Conservation (phyloP, 805 yeast genomes). For the Wickerhamomyces hampshirensis region DNA sequence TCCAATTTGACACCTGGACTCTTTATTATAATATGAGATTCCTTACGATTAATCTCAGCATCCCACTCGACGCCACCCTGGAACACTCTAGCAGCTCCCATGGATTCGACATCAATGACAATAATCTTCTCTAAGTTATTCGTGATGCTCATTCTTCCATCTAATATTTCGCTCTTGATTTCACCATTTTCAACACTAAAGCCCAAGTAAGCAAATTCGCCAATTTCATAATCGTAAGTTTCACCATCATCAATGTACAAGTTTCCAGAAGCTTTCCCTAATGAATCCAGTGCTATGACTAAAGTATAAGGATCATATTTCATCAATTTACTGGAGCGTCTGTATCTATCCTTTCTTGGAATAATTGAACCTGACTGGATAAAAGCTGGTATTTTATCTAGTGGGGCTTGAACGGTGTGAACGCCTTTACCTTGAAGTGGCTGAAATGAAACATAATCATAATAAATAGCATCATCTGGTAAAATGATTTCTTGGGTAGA, state of each 20-base stretch:
- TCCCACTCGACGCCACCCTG: constrained; percentile 37
- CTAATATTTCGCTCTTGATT: constrained; percentile 26
- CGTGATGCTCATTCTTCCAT: constrained; percentile 24
- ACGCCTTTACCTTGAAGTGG: constrained; percentile 35
- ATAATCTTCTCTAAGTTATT: constrained; percentile 51
- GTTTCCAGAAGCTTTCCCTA: constrained; percentile 49
- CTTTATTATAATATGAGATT: constrained; percentile 31
- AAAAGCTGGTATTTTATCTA: constrained; percentile 65
- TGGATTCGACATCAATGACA: constrained; percentile 35
- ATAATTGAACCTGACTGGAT: constrained; percentile 77
- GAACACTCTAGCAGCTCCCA: constrained; percentile 22
- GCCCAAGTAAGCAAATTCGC: constrained; percentile 42
- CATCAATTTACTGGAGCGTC: constrained; percentile 80
- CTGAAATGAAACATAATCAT: constrained; percentile 41
- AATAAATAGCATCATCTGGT: constrained; percentile 49
- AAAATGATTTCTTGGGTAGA: constrained; percentile 29
- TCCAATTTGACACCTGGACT: constrained; percentile 47
- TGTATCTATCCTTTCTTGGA: constrained; percentile 61
- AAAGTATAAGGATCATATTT: constrained; percentile 75
- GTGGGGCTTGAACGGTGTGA: constrained; percentile 36
- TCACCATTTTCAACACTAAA: constrained; percentile 35
- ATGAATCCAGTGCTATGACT: constrained; percentile 49
- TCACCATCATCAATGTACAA: constrained; percentile 86
- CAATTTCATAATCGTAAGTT: constrained; percentile 49
- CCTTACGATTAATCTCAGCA: constrained; percentile 25